Base-by-base conservation (phyloP, 208 protist species). In the Leishmania arabica region DNA sequence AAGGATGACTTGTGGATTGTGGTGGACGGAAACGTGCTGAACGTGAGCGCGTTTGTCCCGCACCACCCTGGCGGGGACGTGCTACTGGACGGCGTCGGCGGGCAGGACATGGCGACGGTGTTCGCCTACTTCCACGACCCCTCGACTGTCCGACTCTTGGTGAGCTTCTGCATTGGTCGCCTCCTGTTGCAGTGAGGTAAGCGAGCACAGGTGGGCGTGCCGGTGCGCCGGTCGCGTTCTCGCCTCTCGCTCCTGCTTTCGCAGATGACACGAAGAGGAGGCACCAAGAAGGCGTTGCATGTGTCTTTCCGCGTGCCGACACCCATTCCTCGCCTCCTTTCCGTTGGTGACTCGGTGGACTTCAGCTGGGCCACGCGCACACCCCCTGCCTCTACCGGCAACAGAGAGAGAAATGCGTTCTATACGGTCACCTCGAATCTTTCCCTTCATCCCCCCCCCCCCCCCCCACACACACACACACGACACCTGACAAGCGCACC, bases 21-120 rank as follows among this genome's bases (percentile, higher is more conserved):
- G 17, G 85, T 97, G 17, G 85, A 95, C 56, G 86, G 85, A 17
- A 95, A 94, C 79, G 92, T 96, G 68, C 79, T 96, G 34, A 85
- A 96, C 76, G 76, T 97, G 49, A 97, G 87, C 72, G 54, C 54
- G 3, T 95, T 95, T 65, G 74, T 90, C 4, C 9, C 42, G 7
- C 79, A 93, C 0, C 94, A 97, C 70, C 94, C 94, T 9, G 94
- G 94, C 40, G 92, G 94, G 0, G 49, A 78, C 3, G 77, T 92
- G 47, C 82, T 97, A 13, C 69, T 96, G 37, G 89, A 91, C 17
- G 90, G 83, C 1, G 91, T 90, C 7, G 90, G 90, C 37, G 91
- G 91, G 31, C 56, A 89, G 34, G 94, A 97, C 74, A 86, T 85
- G 82, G 92, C 85, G 37, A 78, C 79, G 1, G 58, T 90, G 3